A percentile compares a stretch with the other conserved stretches of the same genome.
Conservation (phyloP, 2,329 filamentous ascomycete species). For the Paraphaeosphaeria minitans region DNA sequence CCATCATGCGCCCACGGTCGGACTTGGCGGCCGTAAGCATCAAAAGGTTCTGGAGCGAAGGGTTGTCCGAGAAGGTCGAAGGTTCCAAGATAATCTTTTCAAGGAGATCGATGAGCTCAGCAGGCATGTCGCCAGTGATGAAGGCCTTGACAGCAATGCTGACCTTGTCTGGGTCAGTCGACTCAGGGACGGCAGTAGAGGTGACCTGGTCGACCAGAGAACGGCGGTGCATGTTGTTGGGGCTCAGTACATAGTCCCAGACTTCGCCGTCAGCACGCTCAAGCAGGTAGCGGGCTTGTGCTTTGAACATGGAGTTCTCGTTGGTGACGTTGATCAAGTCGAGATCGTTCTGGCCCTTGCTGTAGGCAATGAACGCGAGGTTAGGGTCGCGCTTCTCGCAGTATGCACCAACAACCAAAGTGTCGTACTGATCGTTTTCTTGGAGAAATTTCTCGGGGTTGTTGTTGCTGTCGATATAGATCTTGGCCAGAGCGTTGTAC, state of each 20-base stretch:
- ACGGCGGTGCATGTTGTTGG: conserved; percentile 93
- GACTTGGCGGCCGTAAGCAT: conserved; percentile 97
- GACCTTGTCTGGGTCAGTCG: conserved; percentile 90
- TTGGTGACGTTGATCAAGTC: conserved; percentile 98
- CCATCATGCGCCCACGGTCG: conserved; percentile 92
- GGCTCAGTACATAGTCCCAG: conserved; percentile 92
- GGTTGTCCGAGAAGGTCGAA: conserved; percentile 97
- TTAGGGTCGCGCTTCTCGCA: conserved; percentile 98
- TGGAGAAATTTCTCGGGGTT: conserved; percentile 97
- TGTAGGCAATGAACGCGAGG: conserved; percentile 90
- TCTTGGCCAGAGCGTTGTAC: conserved; percentile 97
- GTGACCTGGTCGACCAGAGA: conserved; percentile 96
- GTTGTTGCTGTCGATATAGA: conserved; percentile 99
- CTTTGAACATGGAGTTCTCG: conserved; percentile 99
- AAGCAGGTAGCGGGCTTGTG: conserved; percentile 93
- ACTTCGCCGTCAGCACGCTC: conserved; percentile 89
- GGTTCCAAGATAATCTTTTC: conserved; percentile 99
- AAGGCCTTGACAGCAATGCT: conserved; percentile 93
- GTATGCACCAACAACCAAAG: conserved; percentile 91
- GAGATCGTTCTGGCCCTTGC: conserved; percentile 95
- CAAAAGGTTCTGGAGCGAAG: conserved; percentile 92
- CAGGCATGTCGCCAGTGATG: conserved; percentile 86
- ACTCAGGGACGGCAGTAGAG: conserved; percentile 88
- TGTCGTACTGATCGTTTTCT: conserved; percentile 96
- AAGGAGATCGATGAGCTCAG: conserved; percentile 93